These are phyloP conservation scores for Blepharisma stoltei DNA, from an alignment of 73 alveolate genomes.

Conservation along the genomic window DNA sequence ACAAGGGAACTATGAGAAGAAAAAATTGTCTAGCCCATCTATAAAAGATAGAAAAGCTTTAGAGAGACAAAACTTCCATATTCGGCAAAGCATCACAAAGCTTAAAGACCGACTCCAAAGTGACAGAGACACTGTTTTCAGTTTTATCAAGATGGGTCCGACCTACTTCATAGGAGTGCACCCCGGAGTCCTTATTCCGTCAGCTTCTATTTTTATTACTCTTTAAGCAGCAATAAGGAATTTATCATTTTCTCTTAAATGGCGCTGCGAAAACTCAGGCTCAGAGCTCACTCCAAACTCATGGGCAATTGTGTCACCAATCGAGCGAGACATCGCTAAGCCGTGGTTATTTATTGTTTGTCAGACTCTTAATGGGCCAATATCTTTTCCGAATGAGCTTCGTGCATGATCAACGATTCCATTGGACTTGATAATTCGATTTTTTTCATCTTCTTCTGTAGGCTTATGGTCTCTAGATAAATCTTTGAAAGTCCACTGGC, in stretches of 20 bases:
- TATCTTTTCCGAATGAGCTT: constrained; percentile 36
- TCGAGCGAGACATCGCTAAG: constrained; percentile 60
- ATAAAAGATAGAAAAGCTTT: no score
- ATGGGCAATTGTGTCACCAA: constrained; percentile 67
- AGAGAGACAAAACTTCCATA: no score
- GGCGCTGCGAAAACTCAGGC: constrained; percentile 52
- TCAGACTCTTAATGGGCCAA: constrained; percentile 69
- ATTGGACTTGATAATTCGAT: constrained; percentile 43
- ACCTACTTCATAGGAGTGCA: no score
- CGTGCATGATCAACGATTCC: neutral
- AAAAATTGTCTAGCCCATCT: no score
- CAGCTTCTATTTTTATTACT: no score
- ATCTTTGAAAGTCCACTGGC: constrained; percentile 57
- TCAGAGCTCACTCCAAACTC: constrained; percentile 57
- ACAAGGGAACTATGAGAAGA: no score
- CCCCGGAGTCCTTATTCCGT: no score
- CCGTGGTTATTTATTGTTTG: constrained; percentile 62
- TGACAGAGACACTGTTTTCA: no score
- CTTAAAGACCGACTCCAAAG: no score
- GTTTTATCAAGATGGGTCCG: no score
- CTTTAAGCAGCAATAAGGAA: constrained; percentile 37
- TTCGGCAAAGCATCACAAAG: no score
- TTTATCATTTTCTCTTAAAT: constrained; percentile 29
- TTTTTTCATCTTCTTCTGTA: constrained; percentile 84
- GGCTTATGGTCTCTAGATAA: constrained; percentile 97